Base-by-base conservation (phyloP, 192 early-diverging fungal genomes). In the Coemansia sp. region DNA sequence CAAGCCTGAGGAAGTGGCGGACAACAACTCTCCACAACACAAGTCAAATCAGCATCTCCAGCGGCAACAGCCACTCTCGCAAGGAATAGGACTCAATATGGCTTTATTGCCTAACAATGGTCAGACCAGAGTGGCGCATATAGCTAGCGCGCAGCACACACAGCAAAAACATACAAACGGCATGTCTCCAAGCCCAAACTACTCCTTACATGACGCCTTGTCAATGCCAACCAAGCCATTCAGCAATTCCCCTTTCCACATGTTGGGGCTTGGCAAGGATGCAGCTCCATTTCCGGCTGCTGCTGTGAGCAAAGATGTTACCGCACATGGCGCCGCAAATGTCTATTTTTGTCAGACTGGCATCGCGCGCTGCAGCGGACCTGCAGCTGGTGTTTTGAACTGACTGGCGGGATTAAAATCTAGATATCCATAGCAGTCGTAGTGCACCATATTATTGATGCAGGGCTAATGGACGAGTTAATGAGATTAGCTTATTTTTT, bases 141-240 rank as follows among this genome's bases (percentile, higher is more conserved):
- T 50, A 36, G 31, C 57, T 3, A 24, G 19, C 17, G 51, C 20
- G 6, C 57, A 8, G 33, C 53, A 56, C 10, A 58, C 56, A 19
- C 25, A 23, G 22, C 63, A 54, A 31, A 39, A 64, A 29, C 62
- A 56, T 14, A 54, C 62, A 10, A 54, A 61, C 23, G 54, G 58
- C 4, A 55, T 52, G 25, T 71, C 75, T n/a, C 24, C 50, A 23
- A 76, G 75, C 58, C 68, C 75, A 6, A 55, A 59, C 9, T 63
- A 71, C 25, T 78, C 70, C 2, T 42, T 58, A 3, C 57, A 55
- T 20, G 75, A 76, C 22, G 31, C 65, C 5, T n/a, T 55, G n/a
- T 36, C 51, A 10, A 24, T 61, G 1, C 27, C 64, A 1, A 60
- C 27, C 51, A 62, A 53, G 23, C 55, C 46, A 33, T 50, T 60